Conservation (phyloP, 208 protist genomes). For the Trypanosoma boissoni region DNA sequence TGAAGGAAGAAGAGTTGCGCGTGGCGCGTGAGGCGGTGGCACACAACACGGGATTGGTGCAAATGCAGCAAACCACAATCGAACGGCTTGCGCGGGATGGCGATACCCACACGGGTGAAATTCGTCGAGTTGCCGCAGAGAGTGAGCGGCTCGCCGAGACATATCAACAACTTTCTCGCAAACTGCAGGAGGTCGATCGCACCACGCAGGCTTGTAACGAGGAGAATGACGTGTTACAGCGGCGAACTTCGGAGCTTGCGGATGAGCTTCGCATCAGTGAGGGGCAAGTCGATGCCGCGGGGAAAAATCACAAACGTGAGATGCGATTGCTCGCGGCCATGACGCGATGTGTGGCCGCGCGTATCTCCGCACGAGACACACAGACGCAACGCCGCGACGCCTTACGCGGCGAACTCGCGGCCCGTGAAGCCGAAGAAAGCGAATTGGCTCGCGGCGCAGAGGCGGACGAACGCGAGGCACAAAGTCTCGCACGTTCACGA, state of each 20-base stretch:
- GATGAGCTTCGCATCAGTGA: slow-evolving; percentile 69
- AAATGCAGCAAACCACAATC: slow-evolving; percentile 43
- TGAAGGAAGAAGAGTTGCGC: slow-evolving; percentile 82
- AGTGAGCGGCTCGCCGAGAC: slow-evolving; percentile 67
- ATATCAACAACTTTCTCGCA: slow-evolving; percentile 72
- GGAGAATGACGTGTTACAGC: slow-evolving; percentile 73
- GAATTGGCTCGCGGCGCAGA: slow-evolving; percentile 30
- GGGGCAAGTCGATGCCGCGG: slow-evolving; percentile 34
- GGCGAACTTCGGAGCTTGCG: slow-evolving; percentile 48
- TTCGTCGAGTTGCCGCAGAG: slow-evolving; percentile 34
- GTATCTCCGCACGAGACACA: slow-evolving; percentile 55
- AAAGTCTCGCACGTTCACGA: slow-evolving; percentile 45
- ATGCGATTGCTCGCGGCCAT: slow-evolving; percentile 68
- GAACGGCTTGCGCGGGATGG: slow-evolving; percentile 62
- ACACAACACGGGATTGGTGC: slow-evolving; percentile 27
- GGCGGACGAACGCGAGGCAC: slow-evolving; percentile 37
- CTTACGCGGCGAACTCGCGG: slow-evolving; percentile 36
- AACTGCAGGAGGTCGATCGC: slow-evolving; percentile 75
- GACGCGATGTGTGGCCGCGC: slow-evolving; percentile 60
- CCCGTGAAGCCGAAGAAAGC: slow-evolving; percentile 57
- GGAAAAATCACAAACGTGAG: slow-evolving; percentile 47
- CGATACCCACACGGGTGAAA: slow-evolving; percentile 41
- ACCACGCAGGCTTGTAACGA: slow-evolving; percentile 90
- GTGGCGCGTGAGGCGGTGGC: slow-evolving; percentile 57
- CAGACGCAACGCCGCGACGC: slow-evolving; percentile 43